These are phyloP conservation scores for Colletotrichum chrysophilum DNA, from an alignment of 2,329 filamentous ascomycete genomes.

Conservation along the genomic window DNA sequence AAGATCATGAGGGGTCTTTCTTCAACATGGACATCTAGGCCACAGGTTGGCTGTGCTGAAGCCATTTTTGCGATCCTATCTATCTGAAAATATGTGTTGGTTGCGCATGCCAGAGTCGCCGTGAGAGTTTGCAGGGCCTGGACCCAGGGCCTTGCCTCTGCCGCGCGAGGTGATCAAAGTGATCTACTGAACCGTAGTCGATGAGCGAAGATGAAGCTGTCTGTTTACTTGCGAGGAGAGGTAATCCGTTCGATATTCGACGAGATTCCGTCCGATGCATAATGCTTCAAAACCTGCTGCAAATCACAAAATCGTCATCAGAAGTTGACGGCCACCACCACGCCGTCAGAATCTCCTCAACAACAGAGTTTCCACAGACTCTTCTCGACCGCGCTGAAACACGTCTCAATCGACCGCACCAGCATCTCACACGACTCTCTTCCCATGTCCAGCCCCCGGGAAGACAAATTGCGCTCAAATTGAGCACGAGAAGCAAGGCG, in stretches of 20 bases:
- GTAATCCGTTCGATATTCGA: background rate
- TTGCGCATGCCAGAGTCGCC: background rate
- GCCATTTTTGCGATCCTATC: background rate
- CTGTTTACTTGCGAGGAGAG: background rate
- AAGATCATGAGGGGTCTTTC: background rate
- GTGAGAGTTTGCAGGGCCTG: background rate
- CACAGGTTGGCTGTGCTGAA: background rate
- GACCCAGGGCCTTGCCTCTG: background rate
- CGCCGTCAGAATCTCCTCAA: background rate
- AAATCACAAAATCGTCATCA: background rate
- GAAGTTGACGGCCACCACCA: background rate
- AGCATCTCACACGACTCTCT: background rate
- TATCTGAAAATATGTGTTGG: background rate
- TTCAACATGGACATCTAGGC: background rate
- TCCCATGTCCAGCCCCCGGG: background rate
- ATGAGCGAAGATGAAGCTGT: background rate
- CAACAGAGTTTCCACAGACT: background rate
- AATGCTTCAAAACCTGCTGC: background rate
- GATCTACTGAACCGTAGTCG: background rate
- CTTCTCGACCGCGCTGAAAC: conserved; percentile 1
- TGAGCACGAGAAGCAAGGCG: background rate
- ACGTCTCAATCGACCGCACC: background rate
- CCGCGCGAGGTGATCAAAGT: background rate
- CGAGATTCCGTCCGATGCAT: background rate
- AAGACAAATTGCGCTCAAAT: background rate